Conservation (phyloP, 768 basidiomycete species). For the Lentinula raphanica region DNA sequence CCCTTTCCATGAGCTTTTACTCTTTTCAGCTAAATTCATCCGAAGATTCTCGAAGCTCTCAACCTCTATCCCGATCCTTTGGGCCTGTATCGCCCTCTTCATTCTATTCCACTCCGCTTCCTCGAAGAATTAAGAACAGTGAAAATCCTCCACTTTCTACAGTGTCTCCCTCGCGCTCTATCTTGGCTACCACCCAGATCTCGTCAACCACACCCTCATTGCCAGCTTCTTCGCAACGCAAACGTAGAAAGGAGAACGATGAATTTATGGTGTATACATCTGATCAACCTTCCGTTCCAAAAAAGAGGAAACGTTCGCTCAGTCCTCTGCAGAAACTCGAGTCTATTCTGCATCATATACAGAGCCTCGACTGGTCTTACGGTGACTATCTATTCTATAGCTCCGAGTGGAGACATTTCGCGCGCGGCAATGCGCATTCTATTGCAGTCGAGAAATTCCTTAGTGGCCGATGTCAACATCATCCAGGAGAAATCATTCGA, state of each 20-base stretch:
- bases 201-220: no score
- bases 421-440: background rate
- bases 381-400: background rate
- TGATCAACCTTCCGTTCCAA: background rate
- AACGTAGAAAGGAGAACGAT: no score
- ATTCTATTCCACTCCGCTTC: no score
- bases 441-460: background rate
- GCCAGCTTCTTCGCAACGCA: no score
- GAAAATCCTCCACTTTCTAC: no score
- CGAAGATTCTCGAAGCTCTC: background rate
- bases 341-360: background rate
- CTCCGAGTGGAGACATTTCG: background rate
- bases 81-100: background rate
- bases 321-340: background rate
- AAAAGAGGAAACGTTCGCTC: background rate
- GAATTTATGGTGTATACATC: no score
- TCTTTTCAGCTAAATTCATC: background rate
- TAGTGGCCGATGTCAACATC: constrained; percentile 3
- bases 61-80: background rate
- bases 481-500: constrained; percentile 1
- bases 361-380: background rate
- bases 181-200: no score
- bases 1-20: background rate
- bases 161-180: no score
- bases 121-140: no score